Evolutionary conservation across 108 stramenopile genomes (phyloP), one percentile per base, ranked within the genome.

Genomic region (Bacterosira constricta): DNA sequence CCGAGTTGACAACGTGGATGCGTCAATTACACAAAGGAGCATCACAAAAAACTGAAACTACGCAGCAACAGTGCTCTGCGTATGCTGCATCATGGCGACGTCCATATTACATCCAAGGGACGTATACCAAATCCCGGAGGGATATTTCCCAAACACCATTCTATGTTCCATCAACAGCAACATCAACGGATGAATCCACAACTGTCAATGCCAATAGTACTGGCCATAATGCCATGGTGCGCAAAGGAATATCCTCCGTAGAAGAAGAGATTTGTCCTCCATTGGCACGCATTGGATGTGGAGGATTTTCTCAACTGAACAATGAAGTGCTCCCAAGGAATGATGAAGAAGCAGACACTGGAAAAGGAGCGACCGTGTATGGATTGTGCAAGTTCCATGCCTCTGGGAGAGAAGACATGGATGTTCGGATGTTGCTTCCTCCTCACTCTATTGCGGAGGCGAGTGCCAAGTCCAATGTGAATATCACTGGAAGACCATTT

Each of bases 381-480:
- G 91, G 92, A 9, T 83, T 83, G 86, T 71, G 69, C 46, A 92
- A 92, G 60, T 92, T 96, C 55, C 96, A 96, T 82, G 92, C 87
- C 1, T 89, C 86, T 27, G 96, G 96, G 30, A 69, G 96, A 44
- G 96, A 96, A 64, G 96, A 96, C 63, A 86, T 94, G 81, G 92
- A 96, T 69, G 96, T 96, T 11, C 68, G 92, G n/a, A 94, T 93
- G 91, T 47, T 93, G 12, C 37, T 92, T 8, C 86, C 88, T 23
- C 66, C 53, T 51, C 79, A 76, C 11, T 66, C 62, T 36, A 18
- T 51, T 36, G 50, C 41, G n/a, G 54, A 57, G 36, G 34, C 51
- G 21, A 50, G 18, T 42, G 75, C 71, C 35, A 52, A 60, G 17
- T 60, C 67, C 9, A 50, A 82, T 38, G 50, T 21, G 7, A 52